Evolutionary conservation across 2,329 filamentous ascomycete genomes (phyloP), one percentile per base, ranked within the genome.

Genomic region (Sphaerulina vaccinii): DNA sequence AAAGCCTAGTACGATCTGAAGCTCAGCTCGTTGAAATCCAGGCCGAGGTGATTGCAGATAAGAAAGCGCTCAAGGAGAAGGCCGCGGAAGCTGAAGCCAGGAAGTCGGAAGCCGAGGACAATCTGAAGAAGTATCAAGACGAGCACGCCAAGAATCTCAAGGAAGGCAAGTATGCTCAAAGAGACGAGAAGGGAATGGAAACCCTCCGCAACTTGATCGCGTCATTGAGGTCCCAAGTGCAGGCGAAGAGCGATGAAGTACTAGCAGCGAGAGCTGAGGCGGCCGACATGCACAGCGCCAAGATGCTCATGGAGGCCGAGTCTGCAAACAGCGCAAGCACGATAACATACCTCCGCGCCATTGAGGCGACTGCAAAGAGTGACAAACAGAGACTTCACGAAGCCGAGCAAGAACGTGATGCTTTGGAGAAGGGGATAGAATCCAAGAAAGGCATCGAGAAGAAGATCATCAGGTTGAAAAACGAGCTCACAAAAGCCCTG

Each of bases 21-120:
- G 55, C 46, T 23, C 80, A 82, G 22, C 70, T 76, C 1, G 75
- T 79, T 60, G 84, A 75, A 47, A 70, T 89, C 3, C 84, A 88
- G 65, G 78, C 78, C 15, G 42, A 46, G 29, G 47, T 62, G 36
- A 62, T 61, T 33, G 54, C 56, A 19, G 52, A 51, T 13, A 51
- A 58, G 29, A 47, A 50, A 37, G 71, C 78, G 50, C 68, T 83
- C 3, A 69, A 74, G 55, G 70, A 59, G 33, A 67, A 66, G 43
- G 57, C 60, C 4, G 63, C 66, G 2, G 68, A 70, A 52, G 45
- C 44, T 6, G 38, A 53, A 19, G 45, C 45, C 13, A 29, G 36
- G 16, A 48, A 48, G 23, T 50, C 66, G 2, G 68, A 70, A 52
- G 71, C 62, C 3, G 54, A 65, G 29, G 43, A 64, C 62, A 21